phyloP scores from a whole-genome alignment of 108 stramenopile species.

The Fragilariopsis cylindrus region DNA sequence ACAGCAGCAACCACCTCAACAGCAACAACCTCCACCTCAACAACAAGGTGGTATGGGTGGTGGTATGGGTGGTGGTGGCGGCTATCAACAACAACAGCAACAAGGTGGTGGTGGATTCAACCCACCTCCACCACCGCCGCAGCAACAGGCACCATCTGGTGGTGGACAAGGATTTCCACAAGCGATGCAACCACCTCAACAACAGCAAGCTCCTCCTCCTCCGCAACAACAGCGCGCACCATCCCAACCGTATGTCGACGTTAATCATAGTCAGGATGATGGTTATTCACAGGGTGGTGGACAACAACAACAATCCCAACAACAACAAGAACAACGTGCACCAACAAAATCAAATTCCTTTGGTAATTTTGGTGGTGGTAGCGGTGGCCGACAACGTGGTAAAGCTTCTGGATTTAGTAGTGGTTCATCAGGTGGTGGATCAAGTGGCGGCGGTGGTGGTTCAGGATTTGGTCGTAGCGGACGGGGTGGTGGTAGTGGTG shows the following conservation, averaged over 20 bases:
- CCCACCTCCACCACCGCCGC: background rate
- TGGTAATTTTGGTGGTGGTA: conserved; percentile 19
- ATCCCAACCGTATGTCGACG: background rate
- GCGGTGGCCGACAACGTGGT: conserved; percentile 4
- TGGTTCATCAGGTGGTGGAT: background rate
- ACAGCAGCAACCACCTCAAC: background rate
- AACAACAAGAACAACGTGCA: background rate
- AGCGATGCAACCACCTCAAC: background rate
- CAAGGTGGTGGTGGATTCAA: conserved; percentile 6
- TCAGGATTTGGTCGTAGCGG: background rate
- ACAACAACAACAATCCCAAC: background rate
- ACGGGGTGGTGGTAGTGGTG: background rate
- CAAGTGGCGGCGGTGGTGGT: background rate
- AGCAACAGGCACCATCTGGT: conserved; percentile 3
- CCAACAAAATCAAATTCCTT: conserved; percentile 11
- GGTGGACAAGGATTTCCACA: background rate
- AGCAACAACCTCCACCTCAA: background rate
- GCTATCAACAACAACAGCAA: background rate
- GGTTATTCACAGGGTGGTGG: conserved; percentile 13
- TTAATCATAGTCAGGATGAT: background rate
- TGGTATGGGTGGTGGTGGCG: background rate
- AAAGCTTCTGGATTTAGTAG: conserved; percentile 2
- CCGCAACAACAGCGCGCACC: background rate
- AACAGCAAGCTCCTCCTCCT: conserved; percentile 5
- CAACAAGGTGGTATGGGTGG: conserved; percentile 2